These are phyloP conservation scores for Alternaria sp. DNA, from an alignment of 2,329 filamentous ascomycete genomes.

Conservation along the genomic window DNA sequence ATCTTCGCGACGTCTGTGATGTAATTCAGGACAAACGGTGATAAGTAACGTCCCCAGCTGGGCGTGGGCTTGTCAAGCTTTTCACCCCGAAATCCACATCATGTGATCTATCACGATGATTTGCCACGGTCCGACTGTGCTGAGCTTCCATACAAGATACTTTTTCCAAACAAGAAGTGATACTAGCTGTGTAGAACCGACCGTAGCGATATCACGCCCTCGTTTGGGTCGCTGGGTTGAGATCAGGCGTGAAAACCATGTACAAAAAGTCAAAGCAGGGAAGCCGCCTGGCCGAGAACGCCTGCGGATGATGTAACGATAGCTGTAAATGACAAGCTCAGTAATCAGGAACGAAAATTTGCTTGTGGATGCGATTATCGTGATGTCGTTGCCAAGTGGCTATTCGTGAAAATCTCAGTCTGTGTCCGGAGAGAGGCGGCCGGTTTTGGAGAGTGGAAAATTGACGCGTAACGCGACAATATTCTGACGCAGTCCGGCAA, in stretches of 20 bases:
- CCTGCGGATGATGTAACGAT: background rate
- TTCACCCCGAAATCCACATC: no score
- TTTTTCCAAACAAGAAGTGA: background rate
- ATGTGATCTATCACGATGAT: background rate
- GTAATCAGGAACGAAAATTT: background rate
- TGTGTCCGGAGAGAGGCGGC: background rate
- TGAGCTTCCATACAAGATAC: rapidly evolving
- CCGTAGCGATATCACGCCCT: background rate
- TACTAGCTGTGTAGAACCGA: background rate
- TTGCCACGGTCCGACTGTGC: background rate
- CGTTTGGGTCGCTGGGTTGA: background rate
- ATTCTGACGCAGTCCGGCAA: background rate
- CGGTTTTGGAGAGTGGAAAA: background rate
- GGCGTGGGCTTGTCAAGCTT: rapidly evolving
- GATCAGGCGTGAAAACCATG: background rate
- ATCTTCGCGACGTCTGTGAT: background rate
- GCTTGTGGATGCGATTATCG: background rate
- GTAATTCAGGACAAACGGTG: rapidly evolving
- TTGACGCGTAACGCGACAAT: background rate
- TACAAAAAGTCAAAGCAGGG: background rate
- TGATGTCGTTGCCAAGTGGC: background rate
- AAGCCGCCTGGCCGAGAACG: background rate
- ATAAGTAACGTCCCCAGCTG: background rate
- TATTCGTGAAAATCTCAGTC: background rate
- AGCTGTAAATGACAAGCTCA: background rate